Evolutionary conservation across 768 basidiomycete species (phyloP), one percentile per base, ranked within the genome.

Genomic region (Tylopilus intermedius): DNA sequence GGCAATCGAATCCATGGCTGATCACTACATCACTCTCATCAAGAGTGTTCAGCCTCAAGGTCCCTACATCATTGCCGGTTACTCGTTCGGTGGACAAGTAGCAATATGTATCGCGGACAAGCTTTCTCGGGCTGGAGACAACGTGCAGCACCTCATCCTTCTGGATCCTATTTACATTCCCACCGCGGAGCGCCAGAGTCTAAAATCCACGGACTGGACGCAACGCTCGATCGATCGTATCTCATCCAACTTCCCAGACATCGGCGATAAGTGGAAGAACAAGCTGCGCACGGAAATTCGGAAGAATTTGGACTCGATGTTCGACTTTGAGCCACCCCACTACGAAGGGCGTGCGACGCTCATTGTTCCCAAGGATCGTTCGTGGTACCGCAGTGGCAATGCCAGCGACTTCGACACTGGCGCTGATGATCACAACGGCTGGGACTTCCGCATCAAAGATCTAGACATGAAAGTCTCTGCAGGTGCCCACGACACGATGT

Each of bases 261-360:
- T 67, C 10, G 67, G 66, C 6, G 66, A 68, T 39, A 64, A 57
- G 45, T 67, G 66, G 66, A 66, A 66, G 29, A 62, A 45, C 53
- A 67, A 64, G 49, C 39, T 67, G 43, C 62, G 62, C 39, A 56
- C 55, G 14, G 66, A 67, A 54, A 68, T 68, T 40, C 62, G 65
- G 27, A 67, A 67, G 61, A 67, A 67, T 50, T 42, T 67, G 55
- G 67, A 68, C 8, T 66, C 59, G 5, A 67, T 67, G 67, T 67
- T 68, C 50, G 67, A 66, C 48, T 67, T 62, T 22, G 65, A 67
- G 40, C 62, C 67, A 21, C 62, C 58, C 6, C 53, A 57, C 41
- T 67, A 66, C 37, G 53, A 56, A 2, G 62, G 64, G 5, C 58
- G 50, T 22, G 43, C 66, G 9, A 67, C 58, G 8, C 58, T 67